Evolutionary conservation across 139 green algal genomes (phyloP).

Genomic region (Chlamydomonas sp.): DNA sequence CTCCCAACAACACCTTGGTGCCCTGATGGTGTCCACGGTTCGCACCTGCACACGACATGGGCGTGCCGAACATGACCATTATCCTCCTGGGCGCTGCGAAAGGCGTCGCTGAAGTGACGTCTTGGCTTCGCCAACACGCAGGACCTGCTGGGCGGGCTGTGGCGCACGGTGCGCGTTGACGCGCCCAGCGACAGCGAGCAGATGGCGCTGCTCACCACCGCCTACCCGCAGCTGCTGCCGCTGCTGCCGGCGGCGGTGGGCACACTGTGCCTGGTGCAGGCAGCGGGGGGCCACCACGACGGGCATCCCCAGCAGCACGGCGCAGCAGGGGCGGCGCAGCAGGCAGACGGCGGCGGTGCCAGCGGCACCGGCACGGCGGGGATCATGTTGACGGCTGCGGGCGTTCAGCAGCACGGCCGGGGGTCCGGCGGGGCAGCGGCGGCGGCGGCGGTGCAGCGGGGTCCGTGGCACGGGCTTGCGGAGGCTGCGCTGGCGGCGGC

Average conservation of each 20-base stretch:
- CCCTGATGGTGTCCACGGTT: not conserved
- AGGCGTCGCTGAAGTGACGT: too few species aligned
- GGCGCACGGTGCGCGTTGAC: slow-evolving; percentile 70
- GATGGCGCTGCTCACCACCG: slow-evolving; percentile 68
- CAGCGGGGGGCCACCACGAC: slow-evolving; percentile 57
- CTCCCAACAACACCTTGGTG: not conserved
- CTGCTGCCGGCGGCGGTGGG: slow-evolving; percentile 76
- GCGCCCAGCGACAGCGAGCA: slow-evolving; percentile 74
- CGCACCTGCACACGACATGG: not conserved
- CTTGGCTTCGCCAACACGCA: slow-evolving; percentile 14
- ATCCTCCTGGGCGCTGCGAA: not conserved
- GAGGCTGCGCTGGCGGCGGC: slow-evolving; percentile 53
- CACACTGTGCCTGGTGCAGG: slow-evolving; percentile 65
- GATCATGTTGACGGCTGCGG: not conserved
- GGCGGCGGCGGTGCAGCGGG: not conserved
- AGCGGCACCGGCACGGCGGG: not conserved
- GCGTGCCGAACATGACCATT: not conserved
- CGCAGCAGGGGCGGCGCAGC: not conserved
- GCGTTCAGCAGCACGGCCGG: not conserved
- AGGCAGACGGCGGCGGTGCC: not conserved
- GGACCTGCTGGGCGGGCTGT: slow-evolving; percentile 85
- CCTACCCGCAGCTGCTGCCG: slow-evolving; percentile 68
- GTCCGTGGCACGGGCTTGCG: slow-evolving; percentile 35
- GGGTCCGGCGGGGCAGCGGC: not conserved
- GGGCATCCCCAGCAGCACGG: not conserved